Percentiles rank a stretch among this genome's conserved stretches.
phyloP scores from a whole-genome alignment of 805 yeast genomes.

The Candida tibetensis region DNA sequence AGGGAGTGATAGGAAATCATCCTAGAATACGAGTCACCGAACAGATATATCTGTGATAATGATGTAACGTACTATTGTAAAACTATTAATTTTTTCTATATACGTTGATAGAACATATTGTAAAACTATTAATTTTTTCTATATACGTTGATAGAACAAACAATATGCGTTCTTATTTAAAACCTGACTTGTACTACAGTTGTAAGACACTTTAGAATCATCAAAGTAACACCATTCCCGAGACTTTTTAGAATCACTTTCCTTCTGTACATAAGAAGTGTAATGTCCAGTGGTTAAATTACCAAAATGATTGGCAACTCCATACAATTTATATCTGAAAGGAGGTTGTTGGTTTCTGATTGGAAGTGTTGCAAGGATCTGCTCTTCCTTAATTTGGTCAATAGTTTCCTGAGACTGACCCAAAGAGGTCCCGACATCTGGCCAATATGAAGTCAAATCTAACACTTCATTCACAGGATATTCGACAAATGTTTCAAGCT shows the following conservation, averaged over 20 bases:
- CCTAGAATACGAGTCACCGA: slow-evolving; percentile 45
- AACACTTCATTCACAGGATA: slow-evolving; percentile 59
- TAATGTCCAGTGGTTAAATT: slow-evolving; percentile 85
- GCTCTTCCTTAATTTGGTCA: slow-evolving; percentile 41
- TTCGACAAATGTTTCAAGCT: slow-evolving; percentile 61
- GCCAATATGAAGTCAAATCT: slow-evolving; percentile 75
- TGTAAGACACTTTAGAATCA: slow-evolving; percentile 63
- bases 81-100: no score
- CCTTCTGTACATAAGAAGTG: slow-evolving; percentile 72
- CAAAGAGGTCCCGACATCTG: slow-evolving; percentile 38
- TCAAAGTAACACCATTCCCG: slow-evolving; percentile 82
- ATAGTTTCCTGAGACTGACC: slow-evolving; percentile 20
- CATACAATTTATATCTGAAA: slow-evolving; percentile 71
- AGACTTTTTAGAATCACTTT: slow-evolving; percentile 36
- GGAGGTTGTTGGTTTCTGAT: slow-evolving; percentile 75
- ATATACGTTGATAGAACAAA: slow-evolving; percentile 58
- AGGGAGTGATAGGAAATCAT: slow-evolving; percentile 55
- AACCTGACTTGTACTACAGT: slow-evolving; percentile 50
- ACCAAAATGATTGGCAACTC: slow-evolving; percentile 84
- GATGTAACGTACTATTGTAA: no score
- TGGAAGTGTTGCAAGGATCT: slow-evolving; percentile 51
- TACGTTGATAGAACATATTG: slow-evolving; percentile 66
- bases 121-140: no score
- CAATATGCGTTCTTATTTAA: slow-evolving; percentile 79
- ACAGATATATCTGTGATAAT: no score